Evolutionary conservation across 306 rosid species (phyloP).

Genomic region (Senna siamea): DNA sequence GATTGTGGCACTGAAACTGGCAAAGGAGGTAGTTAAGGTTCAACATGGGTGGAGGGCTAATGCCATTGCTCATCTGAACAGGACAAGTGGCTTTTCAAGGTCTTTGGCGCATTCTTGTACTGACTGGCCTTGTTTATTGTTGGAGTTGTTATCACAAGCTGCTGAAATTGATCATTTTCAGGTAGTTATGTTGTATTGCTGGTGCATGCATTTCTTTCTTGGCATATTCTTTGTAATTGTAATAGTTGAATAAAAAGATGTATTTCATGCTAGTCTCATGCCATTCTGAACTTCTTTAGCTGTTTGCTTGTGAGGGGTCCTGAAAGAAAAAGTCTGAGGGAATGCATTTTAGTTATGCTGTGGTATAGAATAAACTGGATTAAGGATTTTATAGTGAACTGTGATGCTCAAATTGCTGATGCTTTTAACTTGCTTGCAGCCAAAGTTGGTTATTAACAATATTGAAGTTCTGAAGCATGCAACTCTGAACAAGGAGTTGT

Average conservation of each 20-base stretch:
- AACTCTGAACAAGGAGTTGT: conserved; percentile 47
- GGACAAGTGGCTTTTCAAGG: conserved; percentile 61
- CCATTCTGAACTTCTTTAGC: background rate
- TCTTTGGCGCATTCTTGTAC: conserved; percentile 75
- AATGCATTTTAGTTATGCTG: background rate
- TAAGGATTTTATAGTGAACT: background rate
- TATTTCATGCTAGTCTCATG: conserved; percentile 4
- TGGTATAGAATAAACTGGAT: conserved; percentile 7
- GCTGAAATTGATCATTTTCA: conserved; percentile 92
- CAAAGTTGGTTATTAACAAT: conserved; percentile 91
- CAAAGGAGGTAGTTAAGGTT: conserved; percentile 70
- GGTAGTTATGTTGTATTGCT: conserved; percentile 44
- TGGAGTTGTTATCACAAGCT: conserved; percentile 87
- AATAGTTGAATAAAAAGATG: background rate
- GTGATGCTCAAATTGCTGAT: conserved; percentile 41
- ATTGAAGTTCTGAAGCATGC: conserved; percentile 82
- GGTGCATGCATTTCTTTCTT: background rate
- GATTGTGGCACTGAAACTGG: conserved; percentile 66
- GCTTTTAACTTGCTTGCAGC: conserved; percentile 58
- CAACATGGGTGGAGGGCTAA: conserved; percentile 75
- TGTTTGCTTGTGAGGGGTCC: background rate
- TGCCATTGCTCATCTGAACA: conserved; percentile 77
- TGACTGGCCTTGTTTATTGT: conserved; percentile 89
- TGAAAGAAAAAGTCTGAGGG: background rate
- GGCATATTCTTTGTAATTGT: background rate